Base-by-base conservation (phyloP, 148 eudicot genomes). In the Agrostemma githago region DNA sequence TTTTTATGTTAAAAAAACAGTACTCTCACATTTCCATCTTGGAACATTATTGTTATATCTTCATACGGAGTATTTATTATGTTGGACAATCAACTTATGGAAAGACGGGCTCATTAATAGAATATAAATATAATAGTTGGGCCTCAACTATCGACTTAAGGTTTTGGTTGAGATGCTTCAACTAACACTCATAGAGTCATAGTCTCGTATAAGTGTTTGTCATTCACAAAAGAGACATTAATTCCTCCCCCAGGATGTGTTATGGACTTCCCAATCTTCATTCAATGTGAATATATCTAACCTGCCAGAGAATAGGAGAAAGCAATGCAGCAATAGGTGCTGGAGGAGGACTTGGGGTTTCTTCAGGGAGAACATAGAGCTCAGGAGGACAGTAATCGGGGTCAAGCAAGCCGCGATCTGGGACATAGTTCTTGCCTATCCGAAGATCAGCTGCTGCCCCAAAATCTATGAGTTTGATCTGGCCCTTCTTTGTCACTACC, bases 311-410 rank as follows among this genome's bases (percentile, higher is more conserved):
- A 58, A 94, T 81, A 62, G 98, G 98, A 79, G 98, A 94, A 19
- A 94, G 81, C 6, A 94, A 66, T 53, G 98, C 98, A 75, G 98
- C 98, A 84, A 94, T 81, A 5, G 98, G 98, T 82, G 87, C 98
- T 16, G 98, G 97, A 9, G 98, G 98, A n/a, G 98, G 98, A 15
- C 72, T 85, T 19, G 98, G 98, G 74, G 98, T 94, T 85, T 94
- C 97, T 78, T 91, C 96, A 0, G 98, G 97, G 40, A 94, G 89
- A 26, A 94, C 98, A 83, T 83, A 91, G 4, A 94, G 80, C 78
- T 94, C 98, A 19, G 98, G 98, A 12, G 98, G 98, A 62, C 98
- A 94, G 72, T 94, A 94, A 62, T 91, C 98, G 2, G 97, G 98
- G 66, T 94, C 98, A 67, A 94, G 93, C 79, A 94, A 84, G 2